These are phyloP conservation scores for Exophiala dermatitidis DNA, from an alignment of 2,329 filamentous ascomycete species.

Conservation along the genomic window DNA sequence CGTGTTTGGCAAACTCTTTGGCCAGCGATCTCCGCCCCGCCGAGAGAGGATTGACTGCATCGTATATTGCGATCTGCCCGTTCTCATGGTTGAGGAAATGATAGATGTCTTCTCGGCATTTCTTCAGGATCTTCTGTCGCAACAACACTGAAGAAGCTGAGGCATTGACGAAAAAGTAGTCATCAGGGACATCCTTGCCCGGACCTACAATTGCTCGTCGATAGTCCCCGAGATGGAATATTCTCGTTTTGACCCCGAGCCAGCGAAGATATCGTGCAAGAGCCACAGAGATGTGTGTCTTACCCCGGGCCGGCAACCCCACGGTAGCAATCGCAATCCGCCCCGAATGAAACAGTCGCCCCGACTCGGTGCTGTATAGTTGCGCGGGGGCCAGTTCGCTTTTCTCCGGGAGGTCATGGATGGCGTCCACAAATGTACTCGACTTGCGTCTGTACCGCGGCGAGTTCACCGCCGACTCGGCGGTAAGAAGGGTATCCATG, in stretches of 20 bases:
- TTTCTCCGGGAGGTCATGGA: constrained; percentile 84
- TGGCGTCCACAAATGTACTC: constrained; percentile 93
- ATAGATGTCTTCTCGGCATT: constrained; percentile 94
- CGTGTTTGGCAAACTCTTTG: constrained; percentile 96
- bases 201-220: constrained; percentile 81
- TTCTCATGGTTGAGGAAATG: constrained; percentile 95
- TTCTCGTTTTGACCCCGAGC: constrained; percentile 95
- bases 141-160: constrained; percentile 87
- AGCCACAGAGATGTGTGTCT: constrained; percentile 95
- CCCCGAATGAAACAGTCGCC: constrained; percentile 91
- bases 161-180: constrained; percentile 96
- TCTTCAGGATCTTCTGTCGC: constrained; percentile 94
- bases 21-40: constrained; percentile 74
- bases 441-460: constrained; percentile 85
- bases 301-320: constrained; percentile 86
- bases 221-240: constrained; percentile 96
- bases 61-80: constrained; percentile 95
- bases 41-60: constrained; percentile 89
- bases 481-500: constrained; percentile 56
- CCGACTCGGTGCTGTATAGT: constrained; percentile 96
- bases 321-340: constrained; percentile 97
- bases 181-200: constrained; percentile 78
- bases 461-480: constrained; percentile 84
- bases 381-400: constrained; percentile 85
- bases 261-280: constrained; percentile 90